Evolutionary conservation across 257 asterid species (phyloP).

Genomic region (Penstemon eatonii): DNA sequence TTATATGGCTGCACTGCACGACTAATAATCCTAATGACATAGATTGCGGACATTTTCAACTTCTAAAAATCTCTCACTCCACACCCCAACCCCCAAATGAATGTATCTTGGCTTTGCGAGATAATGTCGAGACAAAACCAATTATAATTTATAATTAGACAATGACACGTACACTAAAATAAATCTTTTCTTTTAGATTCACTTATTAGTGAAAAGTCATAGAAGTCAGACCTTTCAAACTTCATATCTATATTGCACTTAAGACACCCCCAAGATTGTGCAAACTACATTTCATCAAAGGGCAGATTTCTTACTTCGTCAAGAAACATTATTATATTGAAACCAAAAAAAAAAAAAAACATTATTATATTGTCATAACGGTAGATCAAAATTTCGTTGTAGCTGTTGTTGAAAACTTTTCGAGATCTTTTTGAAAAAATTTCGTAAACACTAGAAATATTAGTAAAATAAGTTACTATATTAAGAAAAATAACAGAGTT

Average conservation of each 20-base stretch:
- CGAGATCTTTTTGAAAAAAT: too few species aligned
- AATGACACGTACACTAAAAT: not conserved
- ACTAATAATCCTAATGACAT: not conserved
- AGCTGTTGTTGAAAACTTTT: too few species aligned
- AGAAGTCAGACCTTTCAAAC: not conserved
- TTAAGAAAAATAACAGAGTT: too few species aligned
- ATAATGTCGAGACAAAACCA: conserved; percentile 23
- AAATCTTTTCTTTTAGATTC: not conserved
- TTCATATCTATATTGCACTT: not conserved
- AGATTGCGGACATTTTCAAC: not conserved
- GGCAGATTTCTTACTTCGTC: not conserved
- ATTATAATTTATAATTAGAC: too few species aligned
- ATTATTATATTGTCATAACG: too few species aligned
- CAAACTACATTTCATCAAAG: not conserved
- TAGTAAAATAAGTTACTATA: too few species aligned
- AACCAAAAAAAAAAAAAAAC: too few species aligned
- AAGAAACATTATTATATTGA: not conserved
- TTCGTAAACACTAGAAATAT: too few species aligned
- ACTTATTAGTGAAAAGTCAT: too few species aligned
- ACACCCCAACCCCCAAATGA: not conserved
- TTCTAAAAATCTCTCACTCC: conserved; percentile 8
- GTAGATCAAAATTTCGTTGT: not conserved
- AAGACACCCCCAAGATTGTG: conserved; percentile 14
- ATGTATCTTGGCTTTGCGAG: conserved; percentile 14
- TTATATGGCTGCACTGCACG: too few species aligned